Base-by-base conservation (phyloP, 352 stramenopile genomes). In the Globisporangium perplexum region DNA sequence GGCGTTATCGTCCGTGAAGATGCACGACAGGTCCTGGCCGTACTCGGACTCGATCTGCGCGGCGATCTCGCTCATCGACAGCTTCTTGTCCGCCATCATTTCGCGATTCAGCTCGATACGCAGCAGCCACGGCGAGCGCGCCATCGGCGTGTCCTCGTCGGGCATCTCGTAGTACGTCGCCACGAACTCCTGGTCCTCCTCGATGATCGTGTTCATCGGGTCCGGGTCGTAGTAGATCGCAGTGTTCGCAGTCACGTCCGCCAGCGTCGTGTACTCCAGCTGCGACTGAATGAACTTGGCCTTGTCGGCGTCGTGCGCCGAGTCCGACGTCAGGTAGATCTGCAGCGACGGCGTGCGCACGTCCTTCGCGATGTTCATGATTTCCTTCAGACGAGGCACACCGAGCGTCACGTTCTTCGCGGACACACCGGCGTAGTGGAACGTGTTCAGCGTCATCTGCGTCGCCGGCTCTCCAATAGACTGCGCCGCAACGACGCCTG, bases 381-480 rank as follows among this genome's bases (percentile, higher is more conserved):
- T 98, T 84, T 99, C 97, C 75, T 99, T 99, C 59, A 99, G 69
- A 51, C 97, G 91, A 50, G 97, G 97, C 43, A 99, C 97, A 85
- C 97, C 97, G 30, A 99, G 88, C 36, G 97, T 99, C 18, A 99
- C 97, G 84, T 99, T 99, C 76, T 99, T 99, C 20, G 96, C 96
- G 44, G 90, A 98, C 59, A 99, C 96, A 90, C 97, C 87, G 62
- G 97, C 96, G 68, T 98, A 99, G 75, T 99, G 97, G 79, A 99
- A 99, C 47, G 97, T 99, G 79, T 99, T 99, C 51, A 99, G 78
- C 17, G 97, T 99, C 97, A 99, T 99, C 77, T 99, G 97, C 36
- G 97, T 99, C 49, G 97, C 96, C 22, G 97, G 97, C 66, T 99
- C 97, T 60, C 97, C 97, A 72, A 99, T 99, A 47, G 93, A 99